A percentile compares a stretch with the other conserved stretches of the same genome.
Conservation (phyloP, 208 protist genomes). For the Vickermania spadyakhi region DNA sequence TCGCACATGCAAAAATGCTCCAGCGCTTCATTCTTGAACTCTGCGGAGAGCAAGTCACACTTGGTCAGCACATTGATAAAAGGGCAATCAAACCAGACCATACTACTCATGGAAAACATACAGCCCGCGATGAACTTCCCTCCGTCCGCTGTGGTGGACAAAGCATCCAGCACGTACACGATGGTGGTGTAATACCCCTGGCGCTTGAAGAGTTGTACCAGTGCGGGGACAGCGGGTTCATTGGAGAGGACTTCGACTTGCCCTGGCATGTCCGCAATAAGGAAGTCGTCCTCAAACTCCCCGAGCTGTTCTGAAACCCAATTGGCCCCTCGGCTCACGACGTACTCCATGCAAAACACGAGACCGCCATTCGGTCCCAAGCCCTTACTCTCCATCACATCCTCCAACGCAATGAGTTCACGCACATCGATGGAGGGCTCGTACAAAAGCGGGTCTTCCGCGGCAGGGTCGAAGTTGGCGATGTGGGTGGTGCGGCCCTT, state of each 20-base stretch:
- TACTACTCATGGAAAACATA: conserved; percentile 84
- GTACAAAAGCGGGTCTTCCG: conserved; percentile 87
- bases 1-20: conserved; percentile 86
- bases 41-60: conserved; percentile 72
- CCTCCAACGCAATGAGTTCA: conserved; percentile 93
- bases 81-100: conserved; percentile 89
- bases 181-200: conserved; percentile 77
- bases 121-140: conserved; percentile 89
- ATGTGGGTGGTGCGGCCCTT: conserved; percentile 87
- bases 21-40: conserved; percentile 55
- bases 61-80: conserved; percentile 90
- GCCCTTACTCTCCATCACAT: conserved; percentile 84
- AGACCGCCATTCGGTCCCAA: conserved; percentile 99
- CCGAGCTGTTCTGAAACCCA: conserved; percentile 94
- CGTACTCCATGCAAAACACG: conserved; percentile 98
- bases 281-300: conserved; percentile 92
- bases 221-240: conserved; percentile 82
- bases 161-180: conserved; percentile 81
- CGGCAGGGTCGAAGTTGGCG: conserved; percentile 99
- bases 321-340: conserved; percentile 86
- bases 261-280: conserved; percentile 99
- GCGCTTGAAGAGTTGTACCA: conserved; percentile 73
- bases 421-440: conserved; percentile 89
- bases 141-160: conserved; percentile 71
- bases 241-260: conserved; percentile 99